Percentiles rank a stretch among this genome's conserved stretches.
Conservation (phyloP, 345 rosid genomes). For the Nephelium lappaceum region DNA sequence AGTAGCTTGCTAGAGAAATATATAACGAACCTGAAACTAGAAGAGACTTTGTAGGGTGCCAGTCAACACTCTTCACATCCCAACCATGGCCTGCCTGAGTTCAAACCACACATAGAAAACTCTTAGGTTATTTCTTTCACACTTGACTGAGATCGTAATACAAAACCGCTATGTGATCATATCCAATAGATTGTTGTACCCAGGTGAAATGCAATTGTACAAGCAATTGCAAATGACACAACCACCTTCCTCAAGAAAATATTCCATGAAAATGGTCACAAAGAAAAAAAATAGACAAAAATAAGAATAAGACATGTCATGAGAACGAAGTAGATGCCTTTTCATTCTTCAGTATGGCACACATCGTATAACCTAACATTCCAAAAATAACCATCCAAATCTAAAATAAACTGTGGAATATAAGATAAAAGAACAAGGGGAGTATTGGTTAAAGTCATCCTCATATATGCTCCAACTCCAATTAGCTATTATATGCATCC, state of each 20-base stretch:
- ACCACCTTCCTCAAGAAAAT: neutral
- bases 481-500: neutral
- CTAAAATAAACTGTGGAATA: neutral
- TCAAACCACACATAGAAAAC: constrained; percentile 53
- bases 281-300: neutral
- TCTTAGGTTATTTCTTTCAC: constrained; percentile 48
- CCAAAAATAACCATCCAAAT: neutral
- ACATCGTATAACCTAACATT: neutral
- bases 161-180: constrained; percentile 3
- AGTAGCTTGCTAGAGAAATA: constrained; percentile 18
- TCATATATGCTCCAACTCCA: neutral
- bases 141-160: constrained; percentile 1
- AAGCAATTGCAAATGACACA: neutral
- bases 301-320: neutral
- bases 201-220: neutral
- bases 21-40: constrained; percentile 74
- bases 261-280: neutral
- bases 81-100: constrained; percentile 99
- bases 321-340: neutral
- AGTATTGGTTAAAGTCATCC: neutral
- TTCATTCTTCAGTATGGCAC: neutral
- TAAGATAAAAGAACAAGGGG: neutral
- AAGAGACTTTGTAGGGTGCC: constrained; percentile 98
- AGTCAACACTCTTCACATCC: constrained; percentile 99
- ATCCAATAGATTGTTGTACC: neutral